Percentiles rank a stretch among this genome's conserved stretches.
phyloP scores from a whole-genome alignment of 2,329 filamentous ascomycete genomes.

The Ophiocordyceps robertsii region DNA sequence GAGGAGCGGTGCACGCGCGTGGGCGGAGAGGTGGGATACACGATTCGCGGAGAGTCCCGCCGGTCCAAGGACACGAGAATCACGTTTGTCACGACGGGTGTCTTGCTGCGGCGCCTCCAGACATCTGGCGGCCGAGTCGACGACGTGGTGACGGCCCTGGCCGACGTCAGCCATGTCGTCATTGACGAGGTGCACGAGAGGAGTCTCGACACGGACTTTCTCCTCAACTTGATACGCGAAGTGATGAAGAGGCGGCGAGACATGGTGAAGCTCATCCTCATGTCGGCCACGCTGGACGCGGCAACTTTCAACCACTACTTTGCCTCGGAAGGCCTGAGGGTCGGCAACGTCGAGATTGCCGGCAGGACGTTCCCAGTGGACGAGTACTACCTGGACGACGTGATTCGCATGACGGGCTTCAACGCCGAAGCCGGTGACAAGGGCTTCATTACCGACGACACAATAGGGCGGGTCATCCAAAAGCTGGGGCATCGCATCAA shows the following conservation, averaged over 20 bases:
- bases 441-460: constrained; percentile 32
- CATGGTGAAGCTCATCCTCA: constrained; percentile 77
- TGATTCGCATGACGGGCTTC: constrained; percentile 69
- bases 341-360: constrained; percentile 74
- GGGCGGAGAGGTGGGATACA: constrained; percentile 81
- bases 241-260: constrained; percentile 63
- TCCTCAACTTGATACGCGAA: constrained; percentile 76
- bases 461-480: constrained; percentile 57
- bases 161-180: constrained; percentile 86
- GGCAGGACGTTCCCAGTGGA: constrained; percentile 83
- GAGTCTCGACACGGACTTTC: constrained; percentile 87
- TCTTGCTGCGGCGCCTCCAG: constrained; percentile 80
- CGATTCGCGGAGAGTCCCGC: constrained; percentile 82
- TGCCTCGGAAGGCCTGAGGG: constrained; percentile 47
- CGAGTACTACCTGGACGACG: constrained; percentile 82
- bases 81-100: constrained; percentile 91
- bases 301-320: constrained; percentile 79
- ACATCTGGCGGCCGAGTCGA: constrained; percentile 70
- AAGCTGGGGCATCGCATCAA: constrained; percentile 75
- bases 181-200: constrained; percentile 96
- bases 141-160: constrained; percentile 68
- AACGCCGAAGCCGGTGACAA: constrained; percentile 34
- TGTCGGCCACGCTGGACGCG: constrained; percentile 93
- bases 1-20: constrained; percentile 75
- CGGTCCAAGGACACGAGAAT: constrained; percentile 65